Conservation (phyloP, 345 rosid species). For the Limnanthes douglasii region DNA sequence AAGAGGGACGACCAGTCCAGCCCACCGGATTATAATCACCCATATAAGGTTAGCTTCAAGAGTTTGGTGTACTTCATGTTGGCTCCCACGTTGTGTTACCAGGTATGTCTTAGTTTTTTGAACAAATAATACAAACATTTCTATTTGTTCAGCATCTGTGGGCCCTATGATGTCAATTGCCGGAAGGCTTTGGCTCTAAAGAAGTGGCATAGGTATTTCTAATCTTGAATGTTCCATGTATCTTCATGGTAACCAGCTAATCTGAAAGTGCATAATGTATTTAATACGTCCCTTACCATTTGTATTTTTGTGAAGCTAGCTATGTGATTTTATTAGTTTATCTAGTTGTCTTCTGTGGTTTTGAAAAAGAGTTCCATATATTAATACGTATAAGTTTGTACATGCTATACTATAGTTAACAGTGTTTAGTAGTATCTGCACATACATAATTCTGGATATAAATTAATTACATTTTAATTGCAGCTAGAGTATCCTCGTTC, state of each 20-base stretch:
- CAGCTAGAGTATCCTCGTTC: conserved; percentile 89
- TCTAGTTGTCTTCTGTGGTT: too few relatives aligned
- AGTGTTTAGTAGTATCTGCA: not conserved
- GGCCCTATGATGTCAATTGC: not conserved
- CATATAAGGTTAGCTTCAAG: conserved; percentile 41
- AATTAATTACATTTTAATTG: not conserved
- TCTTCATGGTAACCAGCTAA: not conserved
- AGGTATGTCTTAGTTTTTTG: conserved; percentile 40
- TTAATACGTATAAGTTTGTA: too few relatives aligned
- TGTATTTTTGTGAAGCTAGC: too few relatives aligned
- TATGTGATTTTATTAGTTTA: too few relatives aligned
- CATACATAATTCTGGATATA: not conserved
- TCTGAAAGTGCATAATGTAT: not conserved
- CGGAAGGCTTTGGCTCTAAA: not conserved
- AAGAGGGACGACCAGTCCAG: conserved; percentile 24
- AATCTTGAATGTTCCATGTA: not conserved
- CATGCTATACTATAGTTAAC: too few relatives aligned
- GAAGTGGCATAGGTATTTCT: not conserved
- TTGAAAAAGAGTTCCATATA: too few relatives aligned
- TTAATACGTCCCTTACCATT: too few relatives aligned
- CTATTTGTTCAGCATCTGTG: not conserved
- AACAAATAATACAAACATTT: not conserved
- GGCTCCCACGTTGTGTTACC: conserved; percentile 96
- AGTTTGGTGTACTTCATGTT: conserved; percentile 88
- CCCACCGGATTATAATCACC: conserved; percentile 20